Base-by-base conservation (phyloP, 495 filamentous ascomycete species). In the Zalerion maritima region DNA sequence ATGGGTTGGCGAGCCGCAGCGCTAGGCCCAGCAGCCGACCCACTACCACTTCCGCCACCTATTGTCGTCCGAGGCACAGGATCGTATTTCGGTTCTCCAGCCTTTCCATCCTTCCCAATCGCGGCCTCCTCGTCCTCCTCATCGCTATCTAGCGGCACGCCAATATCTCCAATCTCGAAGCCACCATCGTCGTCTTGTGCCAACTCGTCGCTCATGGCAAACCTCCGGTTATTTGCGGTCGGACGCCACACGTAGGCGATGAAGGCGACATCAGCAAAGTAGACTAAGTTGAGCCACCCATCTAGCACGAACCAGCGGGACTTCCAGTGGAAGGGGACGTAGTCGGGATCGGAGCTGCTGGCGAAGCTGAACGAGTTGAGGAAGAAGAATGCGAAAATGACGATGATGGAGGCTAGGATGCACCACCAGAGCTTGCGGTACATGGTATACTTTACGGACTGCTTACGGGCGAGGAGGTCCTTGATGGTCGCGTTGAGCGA, bases 391-490 rank as follows among this genome's bases (percentile, higher is more conserved):
- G 64, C 85, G 42, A 96, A 94, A 38, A 94, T 94, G 28, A 96
- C 81, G 31, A 94, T 58, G 49, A 99, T 93, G 42, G 78, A 85
- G 32, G 67, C 67, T 10, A 99, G 64, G 36, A 99, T 91, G 52
- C 83, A 86, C 82, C 82, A 99, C 89, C 89, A 99, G 14, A 99
- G 75, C 53, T 91, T 92, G 57, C 81, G 84, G 61, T 96, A 99
- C 89, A 99, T 99, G 50, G 70, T 53, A 13, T 81, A 78, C 50
- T 99, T 99, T 33, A 77, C 76, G 50, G 76, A 80, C 56, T 99
- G 89, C 54, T 93, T 94, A 24, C 89, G 74, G 45, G 89, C 84
- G 9, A 80, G 64, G 5, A 99, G 71, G 45, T 96, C 87, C 56
- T 94, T 96, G 67, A 94, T 89, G 0, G 89, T 99, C 26, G 71